Evolutionary conservation across 441 rosid genomes (phyloP).

Genomic region (Erodium texanum): DNA sequence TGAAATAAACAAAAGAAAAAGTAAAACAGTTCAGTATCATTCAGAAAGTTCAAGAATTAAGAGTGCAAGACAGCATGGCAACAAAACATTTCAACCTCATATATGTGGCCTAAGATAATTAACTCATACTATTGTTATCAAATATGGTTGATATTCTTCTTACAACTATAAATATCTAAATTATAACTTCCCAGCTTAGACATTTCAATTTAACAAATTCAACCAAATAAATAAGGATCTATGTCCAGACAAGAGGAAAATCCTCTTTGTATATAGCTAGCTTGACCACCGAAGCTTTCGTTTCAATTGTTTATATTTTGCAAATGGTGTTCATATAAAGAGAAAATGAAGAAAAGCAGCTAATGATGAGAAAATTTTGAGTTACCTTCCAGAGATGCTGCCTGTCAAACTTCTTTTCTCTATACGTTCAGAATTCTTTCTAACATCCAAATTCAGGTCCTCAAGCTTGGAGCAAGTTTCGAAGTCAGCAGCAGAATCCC

Average conservation of each 20-base stretch:
- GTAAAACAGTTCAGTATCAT: no score
- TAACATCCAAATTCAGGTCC: constrained; percentile 64
- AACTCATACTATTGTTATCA: no score
- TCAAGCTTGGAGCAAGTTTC: constrained; percentile 70
- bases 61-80: no score
- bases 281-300: not conserved
- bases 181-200: not conserved
- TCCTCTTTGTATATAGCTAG: not conserved
- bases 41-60: no score
- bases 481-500: constrained; percentile 41
- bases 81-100: no score
- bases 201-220: not conserved
- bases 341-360: not conserved
- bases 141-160: not conserved
- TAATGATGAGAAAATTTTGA: constrained; percentile 10
- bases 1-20: no score
- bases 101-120: no score
- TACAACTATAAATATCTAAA: not conserved
- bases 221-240: not conserved
- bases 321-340: not conserved
- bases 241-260: not conserved
- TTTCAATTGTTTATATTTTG: not conserved
- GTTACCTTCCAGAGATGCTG: constrained; percentile 42
- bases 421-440: constrained; percentile 32
- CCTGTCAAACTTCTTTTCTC: constrained; percentile 28